Evolutionary conservation across 495 filamentous ascomycete species (phyloP).

Genomic region (Glutinoglossum americanum): DNA sequence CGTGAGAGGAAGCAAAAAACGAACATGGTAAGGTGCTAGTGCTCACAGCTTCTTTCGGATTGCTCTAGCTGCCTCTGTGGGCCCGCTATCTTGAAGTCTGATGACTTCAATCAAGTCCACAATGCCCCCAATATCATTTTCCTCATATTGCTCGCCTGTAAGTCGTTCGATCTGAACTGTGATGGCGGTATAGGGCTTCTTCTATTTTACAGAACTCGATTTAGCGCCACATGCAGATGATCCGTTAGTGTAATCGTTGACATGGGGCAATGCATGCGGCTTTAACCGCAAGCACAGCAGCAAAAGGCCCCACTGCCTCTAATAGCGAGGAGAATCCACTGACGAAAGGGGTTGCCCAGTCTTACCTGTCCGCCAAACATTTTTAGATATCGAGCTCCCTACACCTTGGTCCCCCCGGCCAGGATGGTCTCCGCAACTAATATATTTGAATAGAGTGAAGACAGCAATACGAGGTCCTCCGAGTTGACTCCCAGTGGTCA

Average conservation of each 20-base stretch:
- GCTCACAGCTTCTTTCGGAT: slow-evolving; percentile 86
- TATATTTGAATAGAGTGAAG: not conserved
- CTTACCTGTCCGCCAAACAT: slow-evolving; percentile 1
- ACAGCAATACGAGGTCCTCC: not conserved
- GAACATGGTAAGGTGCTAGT: not conserved
- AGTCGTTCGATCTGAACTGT: slow-evolving; percentile 86
- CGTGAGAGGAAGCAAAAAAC: not conserved
- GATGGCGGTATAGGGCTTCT: slow-evolving; percentile 86
- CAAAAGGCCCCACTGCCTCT: not conserved
- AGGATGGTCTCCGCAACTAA: not conserved
- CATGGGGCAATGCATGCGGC: not conserved
- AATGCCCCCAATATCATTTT: slow-evolving; percentile 79
- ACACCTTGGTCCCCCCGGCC: not conserved
- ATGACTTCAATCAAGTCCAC: slow-evolving; percentile 88
- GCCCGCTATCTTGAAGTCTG: slow-evolving; percentile 69
- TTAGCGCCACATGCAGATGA: not conserved
- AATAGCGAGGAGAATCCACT: not conserved
- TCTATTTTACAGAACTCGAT: slow-evolving; percentile 23
- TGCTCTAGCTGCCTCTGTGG: slow-evolving; percentile 75
- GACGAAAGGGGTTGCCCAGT: not conserved
- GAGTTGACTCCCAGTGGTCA: not conserved
- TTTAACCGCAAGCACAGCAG: not conserved
- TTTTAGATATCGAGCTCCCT: not conserved
- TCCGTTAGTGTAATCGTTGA: not conserved
- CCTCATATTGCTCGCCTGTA: slow-evolving; percentile 71